A percentile compares a stretch with the other conserved stretches of the same genome.
Conservation (phyloP, 2,329 filamentous ascomycete species). For the Myriangium duriaei region DNA sequence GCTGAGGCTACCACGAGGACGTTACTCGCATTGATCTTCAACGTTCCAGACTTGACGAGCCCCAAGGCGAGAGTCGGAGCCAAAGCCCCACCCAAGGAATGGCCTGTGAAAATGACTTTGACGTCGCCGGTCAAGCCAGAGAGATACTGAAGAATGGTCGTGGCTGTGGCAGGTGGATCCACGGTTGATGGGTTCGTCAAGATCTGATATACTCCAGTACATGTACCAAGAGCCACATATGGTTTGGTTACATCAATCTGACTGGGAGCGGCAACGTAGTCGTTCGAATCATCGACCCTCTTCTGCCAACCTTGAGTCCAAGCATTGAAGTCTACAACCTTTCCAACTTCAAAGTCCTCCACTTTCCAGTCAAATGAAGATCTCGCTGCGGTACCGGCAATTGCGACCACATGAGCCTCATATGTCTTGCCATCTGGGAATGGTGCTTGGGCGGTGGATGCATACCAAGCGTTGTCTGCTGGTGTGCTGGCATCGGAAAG, state of each 20-base stretch:
- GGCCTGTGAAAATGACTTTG: slow-evolving; percentile 2
- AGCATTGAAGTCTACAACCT: slow-evolving; percentile 1
- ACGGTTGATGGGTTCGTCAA: background rate
- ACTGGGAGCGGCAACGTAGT: background rate
- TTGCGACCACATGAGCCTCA: background rate
- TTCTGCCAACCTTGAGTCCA: background rate
- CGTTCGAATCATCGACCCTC: background rate
- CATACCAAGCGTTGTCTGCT: slow-evolving; percentile 1
- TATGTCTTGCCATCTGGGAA: slow-evolving; percentile 1
- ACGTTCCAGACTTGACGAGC: background rate
- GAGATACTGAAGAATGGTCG: background rate
- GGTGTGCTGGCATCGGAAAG: background rate
- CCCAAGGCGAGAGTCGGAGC: background rate
- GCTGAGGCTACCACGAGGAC: background rate
- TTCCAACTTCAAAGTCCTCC: slow-evolving; percentile 1
- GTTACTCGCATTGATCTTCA: background rate
- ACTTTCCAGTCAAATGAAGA: background rate
- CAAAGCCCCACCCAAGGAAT: slow-evolving; percentile 2
- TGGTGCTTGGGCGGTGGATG: background rate
- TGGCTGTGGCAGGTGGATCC: too few relatives aligned
- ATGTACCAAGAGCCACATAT: background rate
- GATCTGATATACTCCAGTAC: background rate
- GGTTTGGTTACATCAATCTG: background rate
- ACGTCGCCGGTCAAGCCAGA: background rate
- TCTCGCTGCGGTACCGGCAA: slow-evolving; percentile 1